Percentiles rank a stretch among this genome's conserved stretches.
These are phyloP conservation scores for Myochromella boudieri DNA, from an alignment of 768 basidiomycete genomes.

Conservation along the genomic window DNA sequence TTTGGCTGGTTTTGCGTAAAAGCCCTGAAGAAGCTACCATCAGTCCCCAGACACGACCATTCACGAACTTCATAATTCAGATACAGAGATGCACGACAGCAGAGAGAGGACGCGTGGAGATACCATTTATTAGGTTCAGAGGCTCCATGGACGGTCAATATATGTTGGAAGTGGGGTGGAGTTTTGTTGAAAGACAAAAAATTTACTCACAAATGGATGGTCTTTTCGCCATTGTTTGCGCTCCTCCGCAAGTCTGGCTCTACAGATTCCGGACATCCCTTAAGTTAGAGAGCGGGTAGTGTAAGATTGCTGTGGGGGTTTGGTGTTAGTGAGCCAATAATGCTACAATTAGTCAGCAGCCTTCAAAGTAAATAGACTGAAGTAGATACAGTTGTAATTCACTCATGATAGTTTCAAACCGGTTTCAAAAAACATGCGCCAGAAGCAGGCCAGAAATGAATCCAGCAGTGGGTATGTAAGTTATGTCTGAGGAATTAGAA, in stretches of 20 bases:
- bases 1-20: slow-evolving; percentile 94
- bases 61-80: neutral
- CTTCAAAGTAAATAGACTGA: neutral
- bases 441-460: too few relatives aligned
- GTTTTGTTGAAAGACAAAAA: slow-evolving; percentile 1
- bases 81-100: too few relatives aligned
- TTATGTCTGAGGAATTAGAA: too few relatives aligned
- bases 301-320: too few relatives aligned
- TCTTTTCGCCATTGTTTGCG: slow-evolving; percentile 99
- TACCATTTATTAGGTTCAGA: too few relatives aligned
- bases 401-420: too few relatives aligned
- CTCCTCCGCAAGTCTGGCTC: slow-evolving; percentile 92
- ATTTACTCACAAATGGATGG: slow-evolving; percentile 87
- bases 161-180: neutral
- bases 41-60: slow-evolving; percentile 5
- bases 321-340: neutral
- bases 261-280: slow-evolving; percentile 89
- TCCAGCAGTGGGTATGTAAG: too few relatives aligned
- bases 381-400: neutral
- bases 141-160: too few relatives aligned
- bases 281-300: too few relatives aligned
- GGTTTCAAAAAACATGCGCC: too few relatives aligned
- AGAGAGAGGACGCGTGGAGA: slow-evolving; percentile 13
- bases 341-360: neutral
- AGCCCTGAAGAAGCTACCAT: slow-evolving; percentile 61